Evolutionary conservation across 164 flowering plant species (phyloP), one percentile per base, ranked within the genome.

Genomic region (Piper betle): DNA sequence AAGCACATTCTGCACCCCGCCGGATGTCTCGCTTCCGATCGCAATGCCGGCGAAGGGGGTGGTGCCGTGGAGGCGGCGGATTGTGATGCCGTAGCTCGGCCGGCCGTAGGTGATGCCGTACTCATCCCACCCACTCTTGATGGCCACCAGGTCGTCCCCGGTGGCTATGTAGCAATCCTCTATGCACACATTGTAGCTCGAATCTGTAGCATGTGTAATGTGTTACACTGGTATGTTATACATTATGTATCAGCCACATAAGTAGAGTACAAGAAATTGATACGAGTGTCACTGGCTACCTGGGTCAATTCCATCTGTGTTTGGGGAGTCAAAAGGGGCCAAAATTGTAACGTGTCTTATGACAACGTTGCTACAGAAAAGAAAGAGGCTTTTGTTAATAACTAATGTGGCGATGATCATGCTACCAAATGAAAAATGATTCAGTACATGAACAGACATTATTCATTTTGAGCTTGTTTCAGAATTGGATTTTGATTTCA

Each of bases 81-180:
- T 84, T 66, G 95, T 90, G 76, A 91, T 86, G 64, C 43, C 74
- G 8, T 69, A 61, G 71, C 96, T 88, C 12, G 83, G 84, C 20
- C 84, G 87, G 7, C 83, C 88, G 59, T 74, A 93, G 10, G 86
- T 70, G 38, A 85, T 86, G 6, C 99, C 99, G 42, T 93, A 93
- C 66, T 93, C 85, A 63, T 93, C 99, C 99, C 99, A 93, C 15
- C 99, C 99, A 66, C 97, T 90, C 78, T 93, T 93, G 57, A 93
- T 80, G 12, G 96, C 87, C 16, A 93, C 87, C 41, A 90, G 75
- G 70, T 93, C 99, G 56, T 90, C 99, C 48, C 97, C 99, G 0
- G 83, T 80, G 2, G 88, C 78, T 60, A 91, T 91, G 76, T 78
- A 90, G 17, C 89, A 82, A 65, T 91, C 99, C 70, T 94, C 99